Conservation (phyloP, 768 basidiomycete genomes). For the Pleurotus tuoliensis region DNA sequence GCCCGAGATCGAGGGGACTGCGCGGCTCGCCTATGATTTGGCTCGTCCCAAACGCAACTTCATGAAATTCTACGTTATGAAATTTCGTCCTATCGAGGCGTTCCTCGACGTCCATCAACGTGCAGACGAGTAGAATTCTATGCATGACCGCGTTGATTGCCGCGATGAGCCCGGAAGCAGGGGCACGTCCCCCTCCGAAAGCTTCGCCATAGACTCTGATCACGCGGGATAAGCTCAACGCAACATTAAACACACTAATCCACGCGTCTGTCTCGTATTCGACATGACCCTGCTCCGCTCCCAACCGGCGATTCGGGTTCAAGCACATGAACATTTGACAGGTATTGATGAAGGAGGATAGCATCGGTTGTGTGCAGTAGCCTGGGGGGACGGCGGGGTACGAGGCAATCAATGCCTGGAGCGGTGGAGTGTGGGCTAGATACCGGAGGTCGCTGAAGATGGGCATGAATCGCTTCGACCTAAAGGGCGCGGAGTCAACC, state of each 20-base stretch:
- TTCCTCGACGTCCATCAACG: slow-evolving; percentile 47
- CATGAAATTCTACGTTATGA: slow-evolving; percentile 56
- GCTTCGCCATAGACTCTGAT: slow-evolving; percentile 89
- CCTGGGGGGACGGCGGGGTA: slow-evolving; percentile 35
- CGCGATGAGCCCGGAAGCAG: slow-evolving; percentile 52
- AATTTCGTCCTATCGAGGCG: slow-evolving; percentile 67
- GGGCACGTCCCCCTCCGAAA: slow-evolving; percentile 53
- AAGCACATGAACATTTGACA: slow-evolving; percentile 92
- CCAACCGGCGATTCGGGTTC: slow-evolving; percentile 75
- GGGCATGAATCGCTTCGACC: slow-evolving; percentile 94
- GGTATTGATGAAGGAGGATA: slow-evolving; percentile 53
- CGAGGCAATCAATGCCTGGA: slow-evolving; percentile 74
- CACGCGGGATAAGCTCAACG: slow-evolving; percentile 82
- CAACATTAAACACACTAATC: slow-evolving; percentile 96
- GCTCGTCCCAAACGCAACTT: slow-evolving; percentile 58
- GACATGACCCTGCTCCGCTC: slow-evolving; percentile 73
- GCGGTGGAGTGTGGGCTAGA: slow-evolving; percentile 74
- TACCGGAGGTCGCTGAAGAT: slow-evolving; percentile 90
- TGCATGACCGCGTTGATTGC: slow-evolving; percentile 69
- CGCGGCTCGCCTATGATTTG: slow-evolving; percentile 7
- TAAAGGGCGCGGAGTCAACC: slow-evolving; percentile 84
- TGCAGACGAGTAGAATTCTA: slow-evolving; percentile 70
- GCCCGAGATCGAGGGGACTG: neutral
- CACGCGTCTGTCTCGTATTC: slow-evolving; percentile 97
- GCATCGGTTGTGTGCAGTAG: slow-evolving; percentile 4